Evolutionary conservation across 305 asterid species (phyloP), one percentile per base, ranked within the genome.

Genomic region (Caryopteris hybrid): DNA sequence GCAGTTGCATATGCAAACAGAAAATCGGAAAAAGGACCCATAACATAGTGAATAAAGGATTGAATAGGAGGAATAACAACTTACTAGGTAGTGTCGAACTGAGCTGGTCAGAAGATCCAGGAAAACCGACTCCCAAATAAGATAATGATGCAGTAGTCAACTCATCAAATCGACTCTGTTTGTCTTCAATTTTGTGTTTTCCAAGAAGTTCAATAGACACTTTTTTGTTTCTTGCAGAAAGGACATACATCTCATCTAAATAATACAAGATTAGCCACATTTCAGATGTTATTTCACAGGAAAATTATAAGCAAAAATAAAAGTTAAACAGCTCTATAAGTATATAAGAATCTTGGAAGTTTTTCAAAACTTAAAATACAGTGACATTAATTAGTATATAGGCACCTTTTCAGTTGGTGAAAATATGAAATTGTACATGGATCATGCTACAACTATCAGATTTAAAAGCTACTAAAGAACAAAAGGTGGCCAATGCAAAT

Each of bases 211-310:
- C 82, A 46, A 94, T 78, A 5, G 99, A 77, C 45, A 94, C 96
- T 64, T 86, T 86, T 73, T 85, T 87, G 79, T 91, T 91, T 62
- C 86, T 85, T n/a, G 97, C 84, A 59, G 99, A 94, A 55, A 94
- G 90, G 81, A 94, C 96, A 77, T 94, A 94, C 99, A 94, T 94
- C 83, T 91, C 99, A 71, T 94, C 99, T 91, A 79, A 34, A 79
- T 13, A 66, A 76, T 64, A 72, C 45, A 21, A 14, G 31, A 20
- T 64, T 9, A 21, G 77, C 45, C 65, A 64, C 55, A 76, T 56
- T 52, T 45, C 29, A 50, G 60, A 23, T 52, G 56, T 38, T 25
- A 64, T 46, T 71, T 64, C 43, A 74, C 60, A 16, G 18, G 56
- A 65, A 43, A 2, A 59, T 13, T 17, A 23, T 6, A 43, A 48